Conservation (phyloP, 2,329 filamentous ascomycete species). For the Trichoderma semiorbis region DNA sequence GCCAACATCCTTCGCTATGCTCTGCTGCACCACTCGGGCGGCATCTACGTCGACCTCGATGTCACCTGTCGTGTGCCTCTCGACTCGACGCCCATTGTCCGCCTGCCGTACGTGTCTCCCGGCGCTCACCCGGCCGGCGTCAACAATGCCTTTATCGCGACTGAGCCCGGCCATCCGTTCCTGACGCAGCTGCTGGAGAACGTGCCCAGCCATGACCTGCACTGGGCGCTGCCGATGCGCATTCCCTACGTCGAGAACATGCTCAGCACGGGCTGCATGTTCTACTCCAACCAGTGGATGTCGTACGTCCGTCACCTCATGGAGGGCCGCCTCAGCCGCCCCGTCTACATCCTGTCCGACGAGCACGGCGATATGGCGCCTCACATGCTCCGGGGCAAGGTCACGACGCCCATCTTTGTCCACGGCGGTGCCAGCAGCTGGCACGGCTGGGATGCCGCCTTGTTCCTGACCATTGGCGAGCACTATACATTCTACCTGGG, state of each 20-base stretch:
- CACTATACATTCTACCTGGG: constrained; percentile 21
- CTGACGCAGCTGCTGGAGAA: constrained; percentile 20
- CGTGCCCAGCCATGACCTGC: constrained; percentile 24
- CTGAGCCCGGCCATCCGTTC: constrained; percentile 22
- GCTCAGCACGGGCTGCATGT: constrained; percentile 28
- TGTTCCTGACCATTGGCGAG: constrained; percentile 23
- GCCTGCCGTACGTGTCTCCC: constrained; percentile 23
- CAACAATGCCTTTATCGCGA: constrained; percentile 25
- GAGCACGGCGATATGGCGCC: constrained; percentile 24
- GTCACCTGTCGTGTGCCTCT: constrained; percentile 23
- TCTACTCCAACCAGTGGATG: constrained; percentile 28
- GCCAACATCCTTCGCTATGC: constrained; percentile 26
- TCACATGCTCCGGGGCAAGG: constrained; percentile 26
- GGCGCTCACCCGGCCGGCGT: constrained; percentile 26
- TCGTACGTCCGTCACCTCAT: constrained; percentile 21
- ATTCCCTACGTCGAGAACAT: constrained; percentile 29
- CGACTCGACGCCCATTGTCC: constrained; percentile 22
- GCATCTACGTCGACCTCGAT: constrained; percentile 28
- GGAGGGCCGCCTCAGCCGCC: constrained; percentile 7
- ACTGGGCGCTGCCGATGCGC: constrained; percentile 26
- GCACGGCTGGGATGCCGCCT: constrained; percentile 27
- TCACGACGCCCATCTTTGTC: constrained; percentile 25
- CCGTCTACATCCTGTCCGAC: constrained; percentile 18
- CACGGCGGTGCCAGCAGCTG: constrained; percentile 27
- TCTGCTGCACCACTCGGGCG: constrained; percentile 24